Evolutionary conservation across 2,329 filamentous ascomycete genomes (phyloP).

Genomic region (Pseudocercospora cruenta): DNA sequence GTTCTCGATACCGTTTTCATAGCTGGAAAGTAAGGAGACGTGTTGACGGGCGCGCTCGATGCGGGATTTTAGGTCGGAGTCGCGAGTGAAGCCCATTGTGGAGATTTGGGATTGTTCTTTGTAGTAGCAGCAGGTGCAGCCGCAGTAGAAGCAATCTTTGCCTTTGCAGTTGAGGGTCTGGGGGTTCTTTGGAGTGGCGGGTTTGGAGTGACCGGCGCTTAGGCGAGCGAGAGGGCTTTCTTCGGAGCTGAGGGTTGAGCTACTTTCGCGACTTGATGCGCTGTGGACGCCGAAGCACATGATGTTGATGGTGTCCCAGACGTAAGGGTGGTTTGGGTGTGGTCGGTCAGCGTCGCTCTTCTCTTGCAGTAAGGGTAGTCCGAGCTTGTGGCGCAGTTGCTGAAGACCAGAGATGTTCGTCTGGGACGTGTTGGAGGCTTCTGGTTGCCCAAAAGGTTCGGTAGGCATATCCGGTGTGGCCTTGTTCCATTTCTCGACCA

Average conservation of each 20-base stretch:
- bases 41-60: constrained; percentile 10
- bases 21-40: constrained; percentile 2
- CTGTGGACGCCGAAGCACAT: constrained; percentile 21
- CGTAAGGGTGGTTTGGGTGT: constrained; percentile 22
- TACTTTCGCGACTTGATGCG: constrained; percentile 6
- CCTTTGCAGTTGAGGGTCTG: constrained; percentile 12
- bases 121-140: constrained; percentile 18
- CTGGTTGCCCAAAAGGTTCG: background rate
- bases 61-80: background rate
- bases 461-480: constrained; percentile 11
- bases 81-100: constrained; percentile 7
- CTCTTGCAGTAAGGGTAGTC: constrained; percentile 15
- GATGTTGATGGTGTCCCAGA: constrained; percentile 21
- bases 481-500: constrained; percentile 16
- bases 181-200: background rate
- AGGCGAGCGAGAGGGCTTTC: constrained; percentile 13
- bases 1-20: constrained; percentile 14
- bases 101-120: constrained; percentile 7
- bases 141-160: constrained; percentile 14
- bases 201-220: background rate
- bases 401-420: background rate
- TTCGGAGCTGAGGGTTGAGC: constrained; percentile 6
- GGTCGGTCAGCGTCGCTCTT: constrained; percentile 10
- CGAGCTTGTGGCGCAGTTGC: constrained; percentile 17
- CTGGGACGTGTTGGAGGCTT: background rate